phyloP scores from a whole-genome alignment of 1,284 basidiomycete genomes.

The Malassezia cuniculi region DNA sequence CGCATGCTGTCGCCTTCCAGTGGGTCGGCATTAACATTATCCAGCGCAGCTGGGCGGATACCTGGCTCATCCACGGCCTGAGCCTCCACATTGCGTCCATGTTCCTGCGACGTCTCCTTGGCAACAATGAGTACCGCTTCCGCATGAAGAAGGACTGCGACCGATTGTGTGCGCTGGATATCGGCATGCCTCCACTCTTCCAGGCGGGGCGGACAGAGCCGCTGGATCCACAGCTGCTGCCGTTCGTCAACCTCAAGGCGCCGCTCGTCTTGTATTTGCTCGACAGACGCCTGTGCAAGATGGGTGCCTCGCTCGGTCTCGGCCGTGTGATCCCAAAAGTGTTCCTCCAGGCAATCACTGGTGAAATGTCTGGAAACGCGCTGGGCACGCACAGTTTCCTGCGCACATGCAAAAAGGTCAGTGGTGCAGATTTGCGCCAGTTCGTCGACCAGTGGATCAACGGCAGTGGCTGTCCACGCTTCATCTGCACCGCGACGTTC shows the following conservation, averaged over 20 bases:
- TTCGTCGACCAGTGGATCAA: constrained; percentile 99
- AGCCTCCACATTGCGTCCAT: constrained; percentile 79
- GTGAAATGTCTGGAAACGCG: constrained; percentile 64
- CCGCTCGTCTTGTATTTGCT: constrained; percentile 91
- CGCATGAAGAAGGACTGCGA: constrained; percentile 91
- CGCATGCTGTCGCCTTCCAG: constrained; percentile 72
- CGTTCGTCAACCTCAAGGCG: constrained; percentile 84
- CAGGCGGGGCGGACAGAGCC: constrained; percentile 71
- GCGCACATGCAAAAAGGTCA: constrained; percentile 81
- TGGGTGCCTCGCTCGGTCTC: constrained; percentile 83
- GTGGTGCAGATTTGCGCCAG: constrained; percentile 60
- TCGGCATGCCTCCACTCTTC: constrained; percentile 80
- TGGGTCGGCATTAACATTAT: constrained; percentile 97
- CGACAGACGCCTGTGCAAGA: constrained; percentile 81
- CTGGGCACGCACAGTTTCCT: constrained; percentile 83
- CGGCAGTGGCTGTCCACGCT: constrained; percentile 85
- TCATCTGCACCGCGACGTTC: constrained; percentile 78
- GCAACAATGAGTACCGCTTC: constrained; percentile 95
- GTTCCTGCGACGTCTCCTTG: constrained; percentile 73
- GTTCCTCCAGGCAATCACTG: constrained; percentile 83
- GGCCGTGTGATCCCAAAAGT: constrained; percentile 89
- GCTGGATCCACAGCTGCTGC: constrained; percentile 32
- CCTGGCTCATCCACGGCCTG: constrained; percentile 88
- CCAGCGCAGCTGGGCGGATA: constrained; percentile 83
- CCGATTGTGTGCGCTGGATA: constrained; percentile 75